These are phyloP conservation scores for Logfia minima DNA, from an alignment of 129 eudicot species.

Conservation along the genomic window DNA sequence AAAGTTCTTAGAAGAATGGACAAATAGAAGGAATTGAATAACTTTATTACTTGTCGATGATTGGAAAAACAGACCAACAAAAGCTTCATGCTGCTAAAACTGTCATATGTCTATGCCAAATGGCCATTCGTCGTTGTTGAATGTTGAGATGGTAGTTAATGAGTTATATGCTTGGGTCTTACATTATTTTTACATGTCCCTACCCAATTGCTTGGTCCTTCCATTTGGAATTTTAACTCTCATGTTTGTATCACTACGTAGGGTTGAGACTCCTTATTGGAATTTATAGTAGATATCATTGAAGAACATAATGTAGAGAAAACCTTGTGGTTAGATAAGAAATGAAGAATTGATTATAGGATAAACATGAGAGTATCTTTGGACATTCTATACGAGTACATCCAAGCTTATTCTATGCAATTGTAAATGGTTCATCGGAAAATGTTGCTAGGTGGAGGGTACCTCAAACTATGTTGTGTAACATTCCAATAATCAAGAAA, in stretches of 20 bases:
- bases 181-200: background rate
- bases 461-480: background rate
- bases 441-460: background rate
- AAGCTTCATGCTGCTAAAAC: background rate
- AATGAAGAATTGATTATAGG: background rate
- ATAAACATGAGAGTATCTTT: background rate
- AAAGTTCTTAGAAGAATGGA: background rate
- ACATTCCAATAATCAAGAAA: background rate
- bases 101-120: background rate
- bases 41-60: background rate
- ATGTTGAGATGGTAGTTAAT: too few relatives aligned
- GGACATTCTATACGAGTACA: background rate
- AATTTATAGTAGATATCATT: too few relatives aligned
- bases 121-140: too few relatives aligned
- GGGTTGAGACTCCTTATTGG: too few relatives aligned
- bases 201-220: background rate
- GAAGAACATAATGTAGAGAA: too few relatives aligned
- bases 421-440: background rate
- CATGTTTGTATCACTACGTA: too few relatives aligned
- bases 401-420: background rate
- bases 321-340: too few relatives aligned
- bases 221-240: too few relatives aligned
- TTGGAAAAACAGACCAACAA: background rate
- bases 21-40: background rate
- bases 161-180: too few relatives aligned